A percentile compares a stretch with the other conserved stretches of the same genome.
Conservation (phyloP, 2,329 filamentous ascomycete species). For the Pezicula carpinea region DNA sequence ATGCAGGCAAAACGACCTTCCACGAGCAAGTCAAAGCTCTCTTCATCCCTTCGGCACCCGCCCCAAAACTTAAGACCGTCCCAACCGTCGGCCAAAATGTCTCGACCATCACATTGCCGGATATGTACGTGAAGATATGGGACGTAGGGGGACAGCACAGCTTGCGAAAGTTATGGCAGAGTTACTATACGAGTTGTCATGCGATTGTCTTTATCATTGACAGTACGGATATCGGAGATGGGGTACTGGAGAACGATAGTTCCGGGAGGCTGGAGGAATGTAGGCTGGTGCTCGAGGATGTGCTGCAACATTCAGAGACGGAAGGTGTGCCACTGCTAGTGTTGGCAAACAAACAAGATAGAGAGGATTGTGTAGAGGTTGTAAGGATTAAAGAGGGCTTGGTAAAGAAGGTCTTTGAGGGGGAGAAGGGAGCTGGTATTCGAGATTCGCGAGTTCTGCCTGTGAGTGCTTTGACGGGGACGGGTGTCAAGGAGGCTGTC, state of each 20-base stretch:
- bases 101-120: conserved; percentile 80
- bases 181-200: conserved; percentile 90
- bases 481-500: conserved; percentile 89
- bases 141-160: conserved; percentile 92
- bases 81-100: conserved; percentile 98
- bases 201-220: conserved; percentile 98
- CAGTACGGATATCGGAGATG: conserved; percentile 87
- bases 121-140: conserved; percentile 98
- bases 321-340: conserved; percentile 89
- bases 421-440: conserved; percentile 80
- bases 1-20: conserved; percentile 96
- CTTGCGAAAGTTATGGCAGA: conserved; percentile 88
- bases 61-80: conserved; percentile 76
- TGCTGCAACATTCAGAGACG: conserved; percentile 80
- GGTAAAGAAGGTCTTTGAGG: conserved; percentile 92
- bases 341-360: conserved; percentile 94
- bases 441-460: conserved; percentile 88
- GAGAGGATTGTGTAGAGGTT: conserved; percentile 96
- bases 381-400: conserved; percentile 96
- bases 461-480: conserved; percentile 82
- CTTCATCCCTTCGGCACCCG: conserved; percentile 60
- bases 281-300: conserved; percentile 80
- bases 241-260: conserved; percentile 37
- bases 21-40: conserved; percentile 93
- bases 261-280: conserved; percentile 77